Evolutionary conservation across 148 eudicot genomes (phyloP), one percentile per base, ranked within the genome.

Genomic region (Vaccinium corymbosum): DNA sequence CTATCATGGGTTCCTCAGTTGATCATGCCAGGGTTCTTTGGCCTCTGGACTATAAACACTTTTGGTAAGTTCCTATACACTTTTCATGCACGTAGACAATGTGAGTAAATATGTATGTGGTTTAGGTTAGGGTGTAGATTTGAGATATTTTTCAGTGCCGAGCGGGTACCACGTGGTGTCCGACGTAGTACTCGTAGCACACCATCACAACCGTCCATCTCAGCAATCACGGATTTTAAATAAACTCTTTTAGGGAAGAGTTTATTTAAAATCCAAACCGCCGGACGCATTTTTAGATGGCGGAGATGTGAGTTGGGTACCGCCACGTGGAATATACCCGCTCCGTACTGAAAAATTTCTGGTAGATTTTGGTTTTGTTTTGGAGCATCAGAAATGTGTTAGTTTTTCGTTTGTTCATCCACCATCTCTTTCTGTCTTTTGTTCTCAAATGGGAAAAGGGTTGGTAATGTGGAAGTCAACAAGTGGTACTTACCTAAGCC

Each of bases 1-100:
- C 97, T 16, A 89, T 94, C 29, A 90, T 89, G 86, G 92, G 90
- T 7, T 77, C 89, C 27, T 17, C 22, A 13, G 64, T 80, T 70
- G 89, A 91, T 57, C 90, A 94, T 90, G 95, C 94, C 4, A 88
- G 82, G 38, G 38, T 55, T 10, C 89, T 94, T 80, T 94, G 98
- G 98, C 95, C 98, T 7, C 48, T 80, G 64, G 89, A 89, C 25
- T 88, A 88, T 61, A 59, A 85, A n/a, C 78, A 32, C 19, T 94
- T 94, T 86, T 92, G 98, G 98, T 94, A 85, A 84, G 93, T 80
- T 32, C 83, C 51, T 16, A 68, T 68, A 35, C 35, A 82, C 19
- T 5, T 27, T 35, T n/a, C 79, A 74, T 35, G 84, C 42, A 73
- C 35, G 80, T 83, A 20, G 29, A 70, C 3, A 15, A 4, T 16